These are phyloP conservation scores for Nakaseomyces sp. DNA, from an alignment of 1,139 yeast species.

Conservation along the genomic window DNA sequence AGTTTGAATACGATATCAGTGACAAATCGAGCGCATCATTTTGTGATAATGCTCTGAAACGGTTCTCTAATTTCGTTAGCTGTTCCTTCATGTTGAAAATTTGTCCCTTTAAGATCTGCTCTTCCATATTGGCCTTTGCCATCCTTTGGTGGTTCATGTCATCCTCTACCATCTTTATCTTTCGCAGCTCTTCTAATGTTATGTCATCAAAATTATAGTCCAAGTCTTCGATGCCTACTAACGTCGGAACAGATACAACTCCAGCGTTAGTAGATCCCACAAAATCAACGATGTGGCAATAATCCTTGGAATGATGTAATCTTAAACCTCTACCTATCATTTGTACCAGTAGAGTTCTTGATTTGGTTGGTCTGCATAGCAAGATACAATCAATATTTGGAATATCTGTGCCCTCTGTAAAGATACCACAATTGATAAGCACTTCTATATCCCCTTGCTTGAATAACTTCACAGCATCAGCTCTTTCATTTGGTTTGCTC, in stretches of 20 bases:
- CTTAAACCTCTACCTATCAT: conserved; percentile 92
- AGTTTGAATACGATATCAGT: conserved; percentile 27
- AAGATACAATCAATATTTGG: conserved; percentile 81
- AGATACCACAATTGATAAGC: conserved; percentile 77
- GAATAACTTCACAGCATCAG: conserved; percentile 48
- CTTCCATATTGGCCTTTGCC: conserved; percentile 8
- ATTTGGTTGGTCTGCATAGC: conserved; percentile 73
- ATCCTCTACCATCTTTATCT: conserved; percentile 30
- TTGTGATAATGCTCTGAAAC: conserved; percentile 12
- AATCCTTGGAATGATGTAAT: conserved; percentile 47
- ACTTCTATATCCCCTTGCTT: conserved; percentile 57
- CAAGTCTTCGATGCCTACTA: conserved; percentile 40
- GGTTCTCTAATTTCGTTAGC: conserved; percentile 7
- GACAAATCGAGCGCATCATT: conserved; percentile 26
- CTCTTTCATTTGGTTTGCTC: conserved; percentile 49
- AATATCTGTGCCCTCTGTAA: conserved; percentile 93
- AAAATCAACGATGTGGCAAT: conserved; percentile 72
- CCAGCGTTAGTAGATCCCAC: conserved; percentile 51
- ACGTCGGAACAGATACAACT: conserved; percentile 51
- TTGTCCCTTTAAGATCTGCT: conserved; percentile 6
- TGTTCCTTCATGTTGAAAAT: not conserved
- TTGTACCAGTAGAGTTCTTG: conserved; percentile 63
- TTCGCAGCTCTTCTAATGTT: conserved; percentile 29
- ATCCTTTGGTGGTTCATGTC: conserved; percentile 9
- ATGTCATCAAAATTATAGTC: conserved; percentile 34